Evolutionary conservation across 495 filamentous ascomycete species (phyloP), one percentile per base, ranked within the genome.

Genomic region (Penicillium malachiteum): DNA sequence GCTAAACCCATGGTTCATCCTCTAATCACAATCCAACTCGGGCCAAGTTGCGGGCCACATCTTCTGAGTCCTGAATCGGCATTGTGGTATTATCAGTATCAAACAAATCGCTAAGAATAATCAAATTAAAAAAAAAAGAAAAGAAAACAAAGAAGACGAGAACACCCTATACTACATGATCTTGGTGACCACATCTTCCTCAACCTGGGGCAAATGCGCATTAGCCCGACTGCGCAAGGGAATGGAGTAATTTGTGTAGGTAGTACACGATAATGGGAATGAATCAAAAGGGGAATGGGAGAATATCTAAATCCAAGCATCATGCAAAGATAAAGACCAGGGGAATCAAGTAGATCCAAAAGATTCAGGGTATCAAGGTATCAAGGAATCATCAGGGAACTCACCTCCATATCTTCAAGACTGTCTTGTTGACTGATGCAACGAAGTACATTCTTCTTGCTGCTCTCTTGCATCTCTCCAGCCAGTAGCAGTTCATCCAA

Each of bases 381-480:
- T 26, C 21, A 26, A 26, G 21, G 21, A 40, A 13, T n/a, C 9
- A 45, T 37, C 44, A 16, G 43, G 44, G 33, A 16, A 87, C 92
- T 84, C 66, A 96, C 92, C 91, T 97, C 92, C 85, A 96, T 94
- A 67, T 97, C 92, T 74, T 97, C 92, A 57, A 97, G 74, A 56
- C 90, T 91, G 71, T 97, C 92, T 72, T 97, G 91, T 68, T 95
- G 91, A 50, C 88, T 87, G 67, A 99, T 99, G 65, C 91, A 94
- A 56, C 92, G 83, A 67, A 99, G 76, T 16, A 99, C 87, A 67
- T 96, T 97, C 85, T 97, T 97, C 81, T 97, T 97, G 74, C 92
- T 96, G 69, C 91, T 97, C 74, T 99, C 94, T 75, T 99, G 95
- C 78, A 99, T 87, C 71, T 99, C 94, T 37, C 94, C 94, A 2